Percentiles rank a stretch among this genome's conserved stretches.
Evolutionary conservation across 1,284 basidiomycete genomes (phyloP).

Genomic region (Leucoagaricus sp.): DNA sequence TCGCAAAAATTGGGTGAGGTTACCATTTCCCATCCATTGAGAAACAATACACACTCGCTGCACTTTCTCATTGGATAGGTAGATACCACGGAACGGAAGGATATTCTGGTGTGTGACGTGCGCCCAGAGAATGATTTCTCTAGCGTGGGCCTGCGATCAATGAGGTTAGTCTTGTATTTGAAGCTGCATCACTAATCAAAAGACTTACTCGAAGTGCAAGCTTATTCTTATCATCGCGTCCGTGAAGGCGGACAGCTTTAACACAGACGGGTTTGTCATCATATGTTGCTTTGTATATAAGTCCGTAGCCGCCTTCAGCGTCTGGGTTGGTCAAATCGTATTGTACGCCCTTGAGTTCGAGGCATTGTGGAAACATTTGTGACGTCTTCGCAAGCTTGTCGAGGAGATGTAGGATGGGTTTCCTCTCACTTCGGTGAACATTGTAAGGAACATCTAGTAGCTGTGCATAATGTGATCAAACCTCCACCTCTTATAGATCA

Average conservation of each 20-base stretch:
- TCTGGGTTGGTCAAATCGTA: not conserved
- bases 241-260: not conserved
- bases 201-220: not conserved
- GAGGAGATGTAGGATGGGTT: not conserved
- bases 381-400: not conserved
- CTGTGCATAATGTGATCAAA: not conserved
- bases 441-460: not conserved
- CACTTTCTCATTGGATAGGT: not conserved
- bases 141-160: not conserved
- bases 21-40: not conserved
- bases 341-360: not conserved
- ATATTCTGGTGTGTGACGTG: not conserved
- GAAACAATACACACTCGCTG: not conserved
- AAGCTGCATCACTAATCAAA: not conserved
- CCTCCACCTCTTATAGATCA: too few species aligned
- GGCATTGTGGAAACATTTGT: not conserved
- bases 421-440: not conserved
- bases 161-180: too few species aligned
- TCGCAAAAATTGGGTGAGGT: not conserved
- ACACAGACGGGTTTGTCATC: not conserved
- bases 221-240: not conserved
- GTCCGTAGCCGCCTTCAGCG: not conserved
- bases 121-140: not conserved
- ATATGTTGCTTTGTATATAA: not conserved
- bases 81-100: not conserved